Evolutionary conservation across 768 basidiomycete species (phyloP), one percentile per base, ranked within the genome.

Genomic region (Cystobasidium ongulense): DNA sequence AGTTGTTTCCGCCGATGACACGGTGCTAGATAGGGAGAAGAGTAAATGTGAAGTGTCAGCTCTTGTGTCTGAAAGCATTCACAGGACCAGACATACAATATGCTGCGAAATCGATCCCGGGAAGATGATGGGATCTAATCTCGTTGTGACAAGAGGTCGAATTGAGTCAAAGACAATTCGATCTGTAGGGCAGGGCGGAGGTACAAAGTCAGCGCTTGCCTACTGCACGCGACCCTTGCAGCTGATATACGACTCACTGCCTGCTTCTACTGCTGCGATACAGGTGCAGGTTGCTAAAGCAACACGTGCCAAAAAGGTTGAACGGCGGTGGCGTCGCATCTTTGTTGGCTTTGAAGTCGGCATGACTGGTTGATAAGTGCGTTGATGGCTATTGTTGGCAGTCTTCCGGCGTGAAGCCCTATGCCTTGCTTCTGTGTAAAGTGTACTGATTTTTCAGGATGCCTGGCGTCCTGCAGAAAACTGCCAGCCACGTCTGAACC

Each of bases 51-150:
- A 41, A 7, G 39, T 7, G 23, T 63, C 62, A 63, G 62, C 23
- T 7, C 61, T 31, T 5, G 64, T 17, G 23, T 17, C 3, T 27
- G 64, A 17, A 7, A 11, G 41, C 15, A 29, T 5, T 29, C 50
- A 23, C 4, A 33, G 23, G 3, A 31, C 2, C n/a, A n/a, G 23
- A 31, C 53, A 5, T 27, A 71, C 68, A 11, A 61, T 52, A 38
- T 71, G 68, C 68, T 71, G 68, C 1, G 68, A 71, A 38, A 71
- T 43, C 15, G 33, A 8, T 7, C 68, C 68, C 4, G 68, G 68
- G 41, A 33, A 57, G 53, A 71, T 71, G n/a, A 57, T 71, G 15
- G 68, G 68, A 27, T 71, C 68, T n/a, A 71, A 25, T 31, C 68
- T 29, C 5, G 68, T 54, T 2, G 68, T 59, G 2, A 71, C 50